Evolutionary conservation across 768 basidiomycete species (phyloP), one percentile per base, ranked within the genome.

Genomic region (Saitozyma podzolica): DNA sequence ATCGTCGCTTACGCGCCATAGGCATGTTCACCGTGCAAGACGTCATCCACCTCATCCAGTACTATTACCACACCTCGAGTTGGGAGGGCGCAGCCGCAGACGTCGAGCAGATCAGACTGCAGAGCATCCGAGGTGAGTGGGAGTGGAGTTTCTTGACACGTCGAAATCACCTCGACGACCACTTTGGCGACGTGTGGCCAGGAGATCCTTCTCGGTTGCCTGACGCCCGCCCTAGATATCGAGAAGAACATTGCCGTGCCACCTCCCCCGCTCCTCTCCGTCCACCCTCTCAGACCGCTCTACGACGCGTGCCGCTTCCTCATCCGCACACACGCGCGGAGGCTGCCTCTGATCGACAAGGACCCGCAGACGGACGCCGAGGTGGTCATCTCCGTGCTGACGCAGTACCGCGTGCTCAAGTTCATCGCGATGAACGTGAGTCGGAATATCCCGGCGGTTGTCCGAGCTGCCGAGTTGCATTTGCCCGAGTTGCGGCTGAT

Each of bases 1-100:
- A 1, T 42, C 29, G n/a, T 5, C 59, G 62, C 68, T 68, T 57
- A 66, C 54, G 17, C 39, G 48, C 54, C 8, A 7, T n/a, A 80
- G 96, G 96, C 63, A 98, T 99, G 95, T 89, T 99, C 75, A 99
- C 96, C 9, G 92, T 98, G n/a, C 86, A 92, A 61, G 96, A 99
- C 80, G 93, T 99, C 78, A 97, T 99, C 61, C 96, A 99, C 78
- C 87, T 99, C 67, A 98, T 99, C 68, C 96, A 99, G 74, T 96
- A 94, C 82, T 99, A 97, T 80, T 96, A 97, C 80, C 87, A 88
- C 52, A 91, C 89, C 11, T 82, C 85, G 2, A 87, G 89, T 40
- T 89, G 87, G 78, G 92, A 92, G 70, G 87, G 86, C 56, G 94
- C 92, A 6, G 86, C 88, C 0, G 85, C 88, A 10, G 93, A 98